Percentiles rank a stretch among this genome's conserved stretches.
Evolutionary conservation across 805 yeast genomes (phyloP).

Genomic region (Saccharomycopsis guyanensis): DNA sequence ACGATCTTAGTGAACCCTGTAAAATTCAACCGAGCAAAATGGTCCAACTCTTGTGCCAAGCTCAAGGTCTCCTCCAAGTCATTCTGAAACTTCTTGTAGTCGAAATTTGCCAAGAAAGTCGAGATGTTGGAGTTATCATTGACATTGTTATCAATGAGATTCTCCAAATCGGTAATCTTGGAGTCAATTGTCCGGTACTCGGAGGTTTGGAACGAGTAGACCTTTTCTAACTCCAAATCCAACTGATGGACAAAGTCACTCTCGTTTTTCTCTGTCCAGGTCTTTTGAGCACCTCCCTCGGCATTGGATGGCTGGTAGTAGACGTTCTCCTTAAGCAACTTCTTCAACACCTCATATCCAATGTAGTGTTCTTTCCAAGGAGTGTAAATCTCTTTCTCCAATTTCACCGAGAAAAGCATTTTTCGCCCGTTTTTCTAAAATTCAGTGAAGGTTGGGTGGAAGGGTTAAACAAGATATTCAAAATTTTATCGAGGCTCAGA

Average conservation of each 20-base stretch:
- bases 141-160: slow-evolving; percentile 39
- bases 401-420: slow-evolving; percentile 83
- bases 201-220: slow-evolving; percentile 59
- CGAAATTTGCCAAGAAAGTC: slow-evolving; percentile 31
- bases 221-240: slow-evolving; percentile 69
- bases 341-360: slow-evolving; percentile 57
- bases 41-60: slow-evolving; percentile 78
- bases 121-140: slow-evolving; percentile 16
- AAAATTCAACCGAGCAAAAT: slow-evolving; percentile 83
- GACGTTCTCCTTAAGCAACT: slow-evolving; percentile 61
- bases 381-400: slow-evolving; percentile 71
- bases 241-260: slow-evolving; percentile 56
- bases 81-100: slow-evolving; percentile 53
- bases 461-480: too few species aligned
- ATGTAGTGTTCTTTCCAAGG: slow-evolving; percentile 83
- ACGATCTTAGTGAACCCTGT: slow-evolving; percentile 94
- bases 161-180: slow-evolving; percentile 57
- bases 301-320: slow-evolving; percentile 26
- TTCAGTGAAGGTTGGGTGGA: too few species aligned
- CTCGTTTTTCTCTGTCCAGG: slow-evolving; percentile 70
- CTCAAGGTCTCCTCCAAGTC: slow-evolving; percentile 67
- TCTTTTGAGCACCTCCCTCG: slow-evolving; percentile 23
- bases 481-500: too few species aligned
- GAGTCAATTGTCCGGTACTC: slow-evolving; percentile 64
- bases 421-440: too few species aligned